Conservation (phyloP, 805 yeast genomes). For the Wickerhamomyces silvicola region DNA sequence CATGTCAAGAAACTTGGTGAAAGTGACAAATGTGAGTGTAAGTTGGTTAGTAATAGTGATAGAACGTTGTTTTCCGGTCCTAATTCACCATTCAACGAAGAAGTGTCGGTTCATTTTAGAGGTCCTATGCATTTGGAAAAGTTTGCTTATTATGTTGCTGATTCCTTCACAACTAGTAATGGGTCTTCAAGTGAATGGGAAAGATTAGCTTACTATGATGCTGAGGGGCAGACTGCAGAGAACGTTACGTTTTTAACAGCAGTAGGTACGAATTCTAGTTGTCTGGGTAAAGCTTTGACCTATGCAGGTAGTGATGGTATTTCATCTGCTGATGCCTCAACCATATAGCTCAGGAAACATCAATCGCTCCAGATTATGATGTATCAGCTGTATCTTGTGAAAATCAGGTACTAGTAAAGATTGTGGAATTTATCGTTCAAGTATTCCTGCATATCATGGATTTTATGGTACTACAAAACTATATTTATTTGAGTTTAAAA, state of each 20-base stretch:
- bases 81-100: constrained; percentile 62
- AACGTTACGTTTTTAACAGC: constrained; percentile 64
- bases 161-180: constrained; percentile 30
- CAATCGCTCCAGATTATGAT: constrained; percentile 52
- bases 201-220: constrained; percentile 55
- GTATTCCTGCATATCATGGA: constrained; percentile 71
- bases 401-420: constrained; percentile 45
- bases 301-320: constrained; percentile 57
- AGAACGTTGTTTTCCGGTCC: constrained; percentile 44
- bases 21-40: constrained; percentile 37
- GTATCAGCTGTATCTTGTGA: constrained; percentile 56
- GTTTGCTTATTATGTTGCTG: constrained; percentile 56
- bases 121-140: constrained; percentile 60
- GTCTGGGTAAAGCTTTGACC: constrained; percentile 63
- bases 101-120: constrained; percentile 69
- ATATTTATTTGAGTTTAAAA: constrained; percentile 64
- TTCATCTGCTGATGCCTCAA: constrained; percentile 36
- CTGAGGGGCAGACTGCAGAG: constrained; percentile 39
- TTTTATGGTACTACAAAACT: constrained; percentile 59
- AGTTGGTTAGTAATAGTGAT: constrained; percentile 35
- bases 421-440: constrained; percentile 74
- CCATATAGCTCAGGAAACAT: constrained; percentile 42
- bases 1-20: constrained; percentile 40
- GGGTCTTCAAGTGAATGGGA: constrained; percentile 41
- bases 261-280: constrained; percentile 53